These are phyloP conservation scores for Barnettozyma californica DNA, from an alignment of 805 yeast species.

Conservation along the genomic window DNA sequence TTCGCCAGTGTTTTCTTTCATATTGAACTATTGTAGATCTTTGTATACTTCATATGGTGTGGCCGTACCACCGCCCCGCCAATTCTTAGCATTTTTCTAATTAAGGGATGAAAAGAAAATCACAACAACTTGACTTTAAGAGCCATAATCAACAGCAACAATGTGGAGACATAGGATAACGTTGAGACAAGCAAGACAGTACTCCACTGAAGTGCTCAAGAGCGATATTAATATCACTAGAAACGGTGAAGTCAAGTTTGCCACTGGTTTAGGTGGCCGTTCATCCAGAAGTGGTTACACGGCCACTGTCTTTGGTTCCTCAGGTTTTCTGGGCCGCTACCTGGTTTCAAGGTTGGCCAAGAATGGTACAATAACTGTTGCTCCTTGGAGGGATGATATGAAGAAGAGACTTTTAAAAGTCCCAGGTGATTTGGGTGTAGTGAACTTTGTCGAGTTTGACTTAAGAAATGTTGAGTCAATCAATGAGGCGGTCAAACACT, in stretches of 20 bases:
- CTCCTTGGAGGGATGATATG: conserved; percentile 79
- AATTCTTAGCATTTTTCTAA: not conserved
- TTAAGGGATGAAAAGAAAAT: not conserved
- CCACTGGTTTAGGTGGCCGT: conserved; percentile 76
- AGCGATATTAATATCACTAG: conserved; percentile 68
- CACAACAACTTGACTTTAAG: not conserved
- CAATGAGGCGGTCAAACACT: conserved; percentile 70
- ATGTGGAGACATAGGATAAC: conserved; percentile 5
- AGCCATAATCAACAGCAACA: not conserved
- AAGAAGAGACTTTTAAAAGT: conserved; percentile 74
- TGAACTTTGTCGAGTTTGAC: conserved; percentile 78
- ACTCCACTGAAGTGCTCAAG: conserved; percentile 26
- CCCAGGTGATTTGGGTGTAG: conserved; percentile 83
- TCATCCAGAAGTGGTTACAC: conserved; percentile 85
- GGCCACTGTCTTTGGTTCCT: conserved; percentile 82
- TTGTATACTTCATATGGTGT: not conserved
- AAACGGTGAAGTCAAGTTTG: conserved; percentile 65
- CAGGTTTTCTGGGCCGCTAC: conserved; percentile 74
- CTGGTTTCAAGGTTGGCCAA: conserved; percentile 68
- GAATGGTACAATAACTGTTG: conserved; percentile 73
- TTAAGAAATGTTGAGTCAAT: conserved; percentile 71
- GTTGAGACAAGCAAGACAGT: conserved; percentile 14
- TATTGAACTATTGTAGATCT: not conserved
- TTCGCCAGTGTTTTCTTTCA: too few relatives aligned
- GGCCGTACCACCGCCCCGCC: not conserved